Base-by-base conservation (phyloP, 208 protist genomes). In the Leishmania amazonensis region DNA sequence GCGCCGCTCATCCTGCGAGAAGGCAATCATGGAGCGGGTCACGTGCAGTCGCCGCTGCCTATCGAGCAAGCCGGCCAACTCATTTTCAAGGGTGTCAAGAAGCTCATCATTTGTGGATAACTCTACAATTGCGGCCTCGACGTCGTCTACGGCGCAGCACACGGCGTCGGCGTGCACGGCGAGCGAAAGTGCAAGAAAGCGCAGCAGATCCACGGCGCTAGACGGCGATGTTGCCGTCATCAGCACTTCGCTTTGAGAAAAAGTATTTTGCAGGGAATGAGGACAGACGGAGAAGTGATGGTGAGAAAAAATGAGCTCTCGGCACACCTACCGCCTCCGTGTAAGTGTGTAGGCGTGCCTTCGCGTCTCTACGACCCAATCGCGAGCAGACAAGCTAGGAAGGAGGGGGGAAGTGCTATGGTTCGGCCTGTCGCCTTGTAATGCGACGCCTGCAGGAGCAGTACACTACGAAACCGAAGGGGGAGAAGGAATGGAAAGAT, bases 161-260 rank as follows among this genome's bases (percentile, higher is more conserved):
- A 95, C 58, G 1, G 94, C 94, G 67, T 97, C 94, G 0, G 91
- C 88, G 80, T 97, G 94, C 49, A 96, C 90, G n/a, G 87, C 79
- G 17, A 89, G 74, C 21, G 91, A 95, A n/a, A 97, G 87, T 1
- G 94, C 88, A 0, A 93, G 65, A 60, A 93, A 95, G 28, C 86
- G 85, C 68, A 97, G 80, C 40, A 91, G 24, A 35, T 96, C 88
- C 15, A 95, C 68, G 8, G 86, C 77, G 79, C 87, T 57, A 19
- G 76, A 77, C 53, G 76, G 62, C 38, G 62, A 31, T 0, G 47
- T 64, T 13, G 77, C 60, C 49, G 75, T 38, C 35, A 51, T 78
- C 21, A 21, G 6, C 11, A 3, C 64, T 17, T 47, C 47, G 0
- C 17, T 40, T 38, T 24, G 38, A 54, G 45, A 13, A 6, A 7